Conservation (phyloP, 805 yeast genomes). For the Vanderwaltozyma polyspora region DNA sequence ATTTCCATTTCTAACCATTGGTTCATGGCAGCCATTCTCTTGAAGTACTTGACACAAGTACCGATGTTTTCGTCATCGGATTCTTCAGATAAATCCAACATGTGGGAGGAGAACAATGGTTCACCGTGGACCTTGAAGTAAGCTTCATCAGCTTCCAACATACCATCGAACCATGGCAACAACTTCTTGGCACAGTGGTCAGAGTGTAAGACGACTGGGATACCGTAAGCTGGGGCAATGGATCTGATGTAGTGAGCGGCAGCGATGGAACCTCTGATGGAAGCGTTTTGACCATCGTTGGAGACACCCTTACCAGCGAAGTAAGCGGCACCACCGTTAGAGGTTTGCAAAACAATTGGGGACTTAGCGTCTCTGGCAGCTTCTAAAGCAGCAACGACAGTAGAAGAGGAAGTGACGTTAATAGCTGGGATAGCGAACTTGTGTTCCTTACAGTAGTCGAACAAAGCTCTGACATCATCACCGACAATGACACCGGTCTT, state of each 20-base stretch:
- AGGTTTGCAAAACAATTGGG: conserved; percentile 93
- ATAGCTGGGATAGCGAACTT: conserved; percentile 97
- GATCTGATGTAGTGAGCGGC: conserved; percentile 97
- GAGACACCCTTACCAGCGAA: conserved; percentile 98
- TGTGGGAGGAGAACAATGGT: conserved; percentile 97
- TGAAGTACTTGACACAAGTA: conserved; percentile 88
- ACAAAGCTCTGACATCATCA: conserved; percentile 77
- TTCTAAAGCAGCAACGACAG: conserved; percentile 92
- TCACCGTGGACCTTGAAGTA: conserved; percentile 78
- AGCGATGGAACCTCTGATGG: conserved; percentile 90
- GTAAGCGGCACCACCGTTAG: conserved; percentile 99
- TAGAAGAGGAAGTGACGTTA: conserved; percentile 95
- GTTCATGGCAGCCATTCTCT: conserved; percentile 83
- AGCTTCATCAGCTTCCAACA: conserved; percentile 93
- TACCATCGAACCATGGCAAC: conserved; percentile 97
- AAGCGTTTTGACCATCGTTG: conserved; percentile 87
- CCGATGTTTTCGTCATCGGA: conserved; percentile 90
- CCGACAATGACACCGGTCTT: conserved; percentile 98
- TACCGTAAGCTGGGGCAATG: conserved; percentile 90
- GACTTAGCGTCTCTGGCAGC: conserved; percentile 92
- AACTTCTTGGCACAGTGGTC: conserved; percentile 99
- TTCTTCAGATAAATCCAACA: conserved; percentile 97
- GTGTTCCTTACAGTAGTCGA: conserved; percentile 85
- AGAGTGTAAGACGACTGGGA: conserved; percentile 94
- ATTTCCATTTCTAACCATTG: conserved; percentile 99